These are phyloP conservation scores for Wilhelminamyces savonicus DNA, from an alignment of 805 yeast species.

Conservation along the genomic window DNA sequence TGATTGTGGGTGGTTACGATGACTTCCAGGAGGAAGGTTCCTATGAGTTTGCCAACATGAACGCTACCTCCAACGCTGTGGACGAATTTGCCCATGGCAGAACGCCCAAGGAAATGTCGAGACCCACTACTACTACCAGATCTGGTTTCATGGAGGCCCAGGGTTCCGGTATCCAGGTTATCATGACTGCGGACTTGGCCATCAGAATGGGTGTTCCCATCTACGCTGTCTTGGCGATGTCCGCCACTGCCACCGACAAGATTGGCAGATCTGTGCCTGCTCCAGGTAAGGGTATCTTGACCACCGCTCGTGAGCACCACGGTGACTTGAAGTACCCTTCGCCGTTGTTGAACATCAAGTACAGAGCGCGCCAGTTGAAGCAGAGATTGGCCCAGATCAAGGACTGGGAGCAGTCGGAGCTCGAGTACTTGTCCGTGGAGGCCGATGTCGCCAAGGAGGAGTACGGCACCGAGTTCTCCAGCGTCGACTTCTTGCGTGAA, in stretches of 20 bases:
- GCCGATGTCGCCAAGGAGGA: conserved; percentile 49
- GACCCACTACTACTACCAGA: conserved; percentile 96
- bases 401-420: conserved; percentile 80
- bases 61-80: conserved; percentile 88
- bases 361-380: conserved; percentile 88
- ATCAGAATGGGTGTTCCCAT: conserved; percentile 98
- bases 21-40: conserved; percentile 99
- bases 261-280: conserved; percentile 99
- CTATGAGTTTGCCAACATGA: conserved; percentile 97
- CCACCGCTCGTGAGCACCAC: conserved; percentile 93
- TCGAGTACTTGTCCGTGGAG: conserved; percentile 64
- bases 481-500: conserved; percentile 57
- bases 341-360: conserved; percentile 79
- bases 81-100: conserved; percentile 93
- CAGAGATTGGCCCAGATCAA: conserved; percentile 72
- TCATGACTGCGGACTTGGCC: conserved; percentile 94
- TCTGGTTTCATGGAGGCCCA: conserved; percentile 99
- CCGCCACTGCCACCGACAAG: conserved; percentile 97
- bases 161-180: conserved; percentile 97
- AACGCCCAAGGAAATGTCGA: conserved; percentile 97
- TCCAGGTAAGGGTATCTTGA: conserved; percentile 99
- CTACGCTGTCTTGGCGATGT: conserved; percentile 87
- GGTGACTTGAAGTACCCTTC: conserved; percentile 73
- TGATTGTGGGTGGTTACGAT: conserved; percentile 98
- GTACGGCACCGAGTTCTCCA: conserved; percentile 43